Percentiles rank a stretch among this genome's conserved stretches.
These are phyloP conservation scores for Cryptococcus sp. DNA, from an alignment of 1,284 basidiomycete genomes.

Conservation along the genomic window DNA sequence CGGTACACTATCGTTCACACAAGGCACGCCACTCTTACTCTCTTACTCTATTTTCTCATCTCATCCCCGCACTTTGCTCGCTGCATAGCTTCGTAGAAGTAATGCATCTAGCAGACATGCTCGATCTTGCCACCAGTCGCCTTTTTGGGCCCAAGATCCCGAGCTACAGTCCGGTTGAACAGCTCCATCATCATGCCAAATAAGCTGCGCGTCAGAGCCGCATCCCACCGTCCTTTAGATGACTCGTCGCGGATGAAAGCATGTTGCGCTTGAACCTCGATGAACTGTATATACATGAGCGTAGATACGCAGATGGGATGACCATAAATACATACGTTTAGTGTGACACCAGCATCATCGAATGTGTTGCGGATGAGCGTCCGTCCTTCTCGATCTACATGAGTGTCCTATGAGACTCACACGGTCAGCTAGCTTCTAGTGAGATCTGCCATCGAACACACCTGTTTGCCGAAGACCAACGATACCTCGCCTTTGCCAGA, in stretches of 20 bases:
- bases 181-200: slow-evolving; percentile 88
- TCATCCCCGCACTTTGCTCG: no score
- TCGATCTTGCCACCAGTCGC: slow-evolving; percentile 59
- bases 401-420: slow-evolving; percentile 64
- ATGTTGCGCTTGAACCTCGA: slow-evolving; percentile 91
- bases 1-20: no score
- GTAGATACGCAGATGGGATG: background rate
- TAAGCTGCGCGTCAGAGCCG: slow-evolving; percentile 75
- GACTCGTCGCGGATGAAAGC: slow-evolving; percentile 89
- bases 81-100: background rate
- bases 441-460: slow-evolving; percentile 33
- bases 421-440: background rate
- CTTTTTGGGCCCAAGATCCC: slow-evolving; percentile 72
- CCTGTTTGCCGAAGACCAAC: slow-evolving; percentile 93
- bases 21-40: no score
- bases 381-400: slow-evolving; percentile 79
- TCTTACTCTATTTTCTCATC: no score
- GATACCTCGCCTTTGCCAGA: slow-evolving; percentile 77
- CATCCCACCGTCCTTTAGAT: slow-evolving; percentile 91
- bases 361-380: slow-evolving; percentile 77
- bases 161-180: slow-evolving; percentile 80
- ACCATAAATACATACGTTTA: slow-evolving; percentile 59
- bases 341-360: slow-evolving; percentile 71
- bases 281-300: slow-evolving; percentile 61
- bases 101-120: slow-evolving; percentile 67